Percentiles rank a stretch among this genome's conserved stretches.
These are phyloP conservation scores for Oehlia diaphana DNA, from an alignment of 192 early-diverging fungal genomes.

Conservation along the genomic window DNA sequence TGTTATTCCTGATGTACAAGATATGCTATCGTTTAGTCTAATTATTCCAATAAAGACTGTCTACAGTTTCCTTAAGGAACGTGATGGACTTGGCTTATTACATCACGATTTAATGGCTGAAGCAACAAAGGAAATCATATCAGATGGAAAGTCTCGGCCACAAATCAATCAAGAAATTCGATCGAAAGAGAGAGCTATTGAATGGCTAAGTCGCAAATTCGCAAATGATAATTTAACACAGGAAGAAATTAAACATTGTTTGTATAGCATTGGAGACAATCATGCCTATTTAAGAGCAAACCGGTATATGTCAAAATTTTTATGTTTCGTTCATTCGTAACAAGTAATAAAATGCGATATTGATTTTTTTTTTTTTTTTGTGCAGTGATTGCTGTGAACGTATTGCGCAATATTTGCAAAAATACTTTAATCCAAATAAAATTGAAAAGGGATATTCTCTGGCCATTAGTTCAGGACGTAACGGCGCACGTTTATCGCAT, in stretches of 20 bases:
- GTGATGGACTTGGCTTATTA: constrained; percentile 65
- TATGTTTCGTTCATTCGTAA: background rate
- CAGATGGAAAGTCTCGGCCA: constrained; percentile 61
- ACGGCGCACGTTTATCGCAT: constrained; percentile 89
- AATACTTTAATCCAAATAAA: constrained; percentile 65
- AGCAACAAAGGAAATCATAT: constrained; percentile 74
- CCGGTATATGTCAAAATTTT: constrained; percentile 44
- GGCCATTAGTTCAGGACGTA: constrained; percentile 77
- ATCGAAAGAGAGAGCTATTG: constrained; percentile 90
- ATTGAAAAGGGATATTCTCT: constrained; percentile 68
- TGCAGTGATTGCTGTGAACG: constrained; percentile 91
- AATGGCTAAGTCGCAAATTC: constrained; percentile 80
- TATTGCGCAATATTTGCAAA: constrained; percentile 78
- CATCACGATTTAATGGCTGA: constrained; percentile 75
- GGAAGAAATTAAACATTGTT: constrained; percentile 78
- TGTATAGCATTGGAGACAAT: constrained; percentile 98
- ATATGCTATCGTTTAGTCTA: constrained; percentile 77
- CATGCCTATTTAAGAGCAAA: constrained; percentile 88
- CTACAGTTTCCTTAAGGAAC: constrained; percentile 68
- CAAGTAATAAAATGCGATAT: background rate
- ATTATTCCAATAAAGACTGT: constrained; percentile 92
- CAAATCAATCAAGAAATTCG: constrained; percentile 84
- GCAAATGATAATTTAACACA: constrained; percentile 47
- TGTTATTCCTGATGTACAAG: constrained; percentile 67
- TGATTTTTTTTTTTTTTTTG: background rate